A percentile compares a stretch with the other conserved stretches of the same genome.
Conservation (phyloP, 257 asterid species). For the Nicotiana otophora region DNA sequence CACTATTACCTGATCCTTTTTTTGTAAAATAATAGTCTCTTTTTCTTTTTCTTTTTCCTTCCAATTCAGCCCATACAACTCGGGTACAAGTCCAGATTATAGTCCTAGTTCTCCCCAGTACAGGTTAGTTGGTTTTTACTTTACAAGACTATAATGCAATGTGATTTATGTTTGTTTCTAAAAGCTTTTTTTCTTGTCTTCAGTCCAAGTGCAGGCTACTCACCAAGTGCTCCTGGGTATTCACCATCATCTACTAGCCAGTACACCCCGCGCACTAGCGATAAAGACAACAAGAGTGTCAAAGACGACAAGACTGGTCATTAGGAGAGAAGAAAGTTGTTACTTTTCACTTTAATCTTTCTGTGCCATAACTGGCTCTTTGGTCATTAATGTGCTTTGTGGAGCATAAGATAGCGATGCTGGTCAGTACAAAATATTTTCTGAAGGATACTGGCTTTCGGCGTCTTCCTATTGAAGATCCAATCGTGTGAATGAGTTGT, state of each 20-base stretch:
- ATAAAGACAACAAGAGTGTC: slow-evolving; percentile 51
- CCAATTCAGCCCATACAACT: slow-evolving; percentile 61
- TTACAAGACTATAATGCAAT: background rate
- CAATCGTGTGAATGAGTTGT: background rate
- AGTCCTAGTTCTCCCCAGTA: slow-evolving; percentile 89
- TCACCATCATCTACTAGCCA: slow-evolving; percentile 91
- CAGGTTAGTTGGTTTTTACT: slow-evolving; percentile 45
- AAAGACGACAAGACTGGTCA: slow-evolving; percentile 48
- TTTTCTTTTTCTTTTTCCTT: slow-evolving; percentile 1
- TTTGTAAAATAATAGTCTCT: background rate
- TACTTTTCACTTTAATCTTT: background rate
- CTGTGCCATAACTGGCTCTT: background rate
- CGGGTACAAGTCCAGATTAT: slow-evolving; percentile 69
- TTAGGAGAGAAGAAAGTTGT: slow-evolving; percentile 6
- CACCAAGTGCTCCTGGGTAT: slow-evolving; percentile 94
- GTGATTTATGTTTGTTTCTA: background rate
- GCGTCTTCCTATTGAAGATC: background rate
- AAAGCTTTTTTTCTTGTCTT: background rate
- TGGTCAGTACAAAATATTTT: background rate
- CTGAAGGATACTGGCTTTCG: background rate
- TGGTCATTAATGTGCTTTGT: background rate
- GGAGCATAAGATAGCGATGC: background rate
- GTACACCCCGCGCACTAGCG: slow-evolving; percentile 63
- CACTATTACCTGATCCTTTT: background rate
- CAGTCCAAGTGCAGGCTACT: slow-evolving; percentile 97